Conservation (phyloP, 306 rosid genomes). For the Prunus kanzakura region DNA sequence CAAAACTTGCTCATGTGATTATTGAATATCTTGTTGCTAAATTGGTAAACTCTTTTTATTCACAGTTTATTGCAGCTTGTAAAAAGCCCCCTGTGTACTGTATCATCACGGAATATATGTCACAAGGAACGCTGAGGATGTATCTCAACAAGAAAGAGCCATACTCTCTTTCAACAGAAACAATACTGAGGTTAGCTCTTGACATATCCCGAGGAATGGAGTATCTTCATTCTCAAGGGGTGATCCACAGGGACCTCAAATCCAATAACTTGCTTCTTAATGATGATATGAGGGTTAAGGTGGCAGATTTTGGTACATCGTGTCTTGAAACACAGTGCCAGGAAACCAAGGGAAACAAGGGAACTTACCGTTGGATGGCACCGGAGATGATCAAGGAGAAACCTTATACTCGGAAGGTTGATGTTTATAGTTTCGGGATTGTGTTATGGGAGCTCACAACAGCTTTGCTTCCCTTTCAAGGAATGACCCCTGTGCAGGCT, state of each 20-base stretch:
- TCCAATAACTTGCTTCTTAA: slow-evolving; percentile 91
- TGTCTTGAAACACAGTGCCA: slow-evolving; percentile 87
- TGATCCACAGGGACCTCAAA: slow-evolving; percentile 90
- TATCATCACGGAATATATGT: slow-evolving; percentile 96
- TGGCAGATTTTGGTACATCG: slow-evolving; percentile 94
- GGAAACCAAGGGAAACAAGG: slow-evolving; percentile 96
- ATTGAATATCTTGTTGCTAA: not conserved
- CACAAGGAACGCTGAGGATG: slow-evolving; percentile 98
- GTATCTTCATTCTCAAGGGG: slow-evolving; percentile 97
- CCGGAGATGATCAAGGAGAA: slow-evolving; percentile 98
- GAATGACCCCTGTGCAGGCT: slow-evolving; percentile 99
- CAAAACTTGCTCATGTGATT: not conserved
- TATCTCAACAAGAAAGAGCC: slow-evolving; percentile 98
- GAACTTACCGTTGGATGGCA: slow-evolving; percentile 99
- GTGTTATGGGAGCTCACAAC: slow-evolving; percentile 98
- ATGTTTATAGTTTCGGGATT: slow-evolving; percentile 93
- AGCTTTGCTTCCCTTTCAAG: slow-evolving; percentile 89
- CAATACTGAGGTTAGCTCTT: slow-evolving; percentile 84
- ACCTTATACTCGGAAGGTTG: slow-evolving; percentile 79
- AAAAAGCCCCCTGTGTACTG: slow-evolving; percentile 96
- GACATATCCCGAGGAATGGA: slow-evolving; percentile 98
- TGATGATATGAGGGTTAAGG: slow-evolving; percentile 97
- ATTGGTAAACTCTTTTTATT: not conserved
- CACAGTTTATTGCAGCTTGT: slow-evolving; percentile 95
- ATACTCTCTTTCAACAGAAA: slow-evolving; percentile 86